Evolutionary conservation across 2,329 filamentous ascomycete genomes (phyloP).

Genomic region (Alternaria atra): DNA sequence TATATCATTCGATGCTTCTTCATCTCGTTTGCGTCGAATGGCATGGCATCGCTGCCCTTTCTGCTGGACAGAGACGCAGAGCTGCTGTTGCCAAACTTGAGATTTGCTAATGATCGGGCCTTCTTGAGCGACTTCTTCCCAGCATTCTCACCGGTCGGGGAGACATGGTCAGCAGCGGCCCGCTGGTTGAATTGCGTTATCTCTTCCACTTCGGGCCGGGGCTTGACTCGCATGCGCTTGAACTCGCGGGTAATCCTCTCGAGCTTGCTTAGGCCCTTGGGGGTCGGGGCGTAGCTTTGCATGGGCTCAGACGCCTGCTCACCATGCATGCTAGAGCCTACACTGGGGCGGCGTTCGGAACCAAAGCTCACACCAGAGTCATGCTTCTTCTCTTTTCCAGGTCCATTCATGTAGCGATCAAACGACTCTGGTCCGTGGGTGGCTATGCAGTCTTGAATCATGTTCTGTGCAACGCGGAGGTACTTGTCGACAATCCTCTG

Average conservation of each 20-base stretch:
- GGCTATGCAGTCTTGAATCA: constrained; percentile 67
- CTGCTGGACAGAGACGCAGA: constrained; percentile 44
- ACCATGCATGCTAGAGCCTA: constrained; percentile 37
- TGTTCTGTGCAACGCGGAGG: constrained; percentile 65
- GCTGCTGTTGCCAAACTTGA: constrained; percentile 43
- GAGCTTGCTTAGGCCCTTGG: constrained; percentile 59
- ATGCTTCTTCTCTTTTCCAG: constrained; percentile 63
- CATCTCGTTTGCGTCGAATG: constrained; percentile 50
- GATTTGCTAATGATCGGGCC: constrained; percentile 46
- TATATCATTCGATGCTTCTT: constrained; percentile 48
- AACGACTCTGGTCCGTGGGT: constrained; percentile 53
- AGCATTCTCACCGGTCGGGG: constrained; percentile 32
- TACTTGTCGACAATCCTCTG: constrained; percentile 65
- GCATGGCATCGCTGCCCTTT: constrained; percentile 45
- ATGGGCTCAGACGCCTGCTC: constrained; percentile 32
- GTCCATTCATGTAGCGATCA: constrained; percentile 38
- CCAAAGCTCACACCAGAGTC: constrained; percentile 72
- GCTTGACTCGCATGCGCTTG: constrained; percentile 64
- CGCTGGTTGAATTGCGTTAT: constrained; percentile 49
- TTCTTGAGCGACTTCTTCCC: constrained; percentile 49
- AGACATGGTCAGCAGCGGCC: constrained; percentile 25
- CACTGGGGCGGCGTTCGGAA: constrained; percentile 45
- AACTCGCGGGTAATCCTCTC: constrained; percentile 69
- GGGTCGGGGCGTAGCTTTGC: constrained; percentile 24
- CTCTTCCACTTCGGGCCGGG: constrained; percentile 61